phyloP scores from a whole-genome alignment of 805 yeast species.

The Cyberlindnera lachancei region DNA sequence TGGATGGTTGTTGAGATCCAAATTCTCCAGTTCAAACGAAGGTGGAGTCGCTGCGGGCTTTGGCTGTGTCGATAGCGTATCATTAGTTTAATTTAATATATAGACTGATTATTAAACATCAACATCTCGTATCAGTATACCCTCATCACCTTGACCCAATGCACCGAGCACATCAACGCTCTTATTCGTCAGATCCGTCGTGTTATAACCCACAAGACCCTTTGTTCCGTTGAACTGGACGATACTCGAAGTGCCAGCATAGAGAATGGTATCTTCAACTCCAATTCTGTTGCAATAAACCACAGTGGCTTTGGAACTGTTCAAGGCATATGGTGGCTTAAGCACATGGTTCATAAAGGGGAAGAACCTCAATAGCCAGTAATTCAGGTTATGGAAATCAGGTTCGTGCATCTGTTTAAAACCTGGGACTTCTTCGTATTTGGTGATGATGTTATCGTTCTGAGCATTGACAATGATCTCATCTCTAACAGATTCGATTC shows the following conservation, averaged over 20 bases:
- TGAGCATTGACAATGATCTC: constrained; percentile 10
- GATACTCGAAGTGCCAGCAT: constrained; percentile 60
- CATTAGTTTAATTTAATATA: constrained; percentile 27
- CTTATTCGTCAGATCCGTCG: constrained; percentile 34
- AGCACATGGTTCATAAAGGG: constrained; percentile 44
- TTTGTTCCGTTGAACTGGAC: constrained; percentile 41
- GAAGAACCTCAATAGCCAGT: constrained; percentile 68
- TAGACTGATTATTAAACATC: constrained; percentile 19
- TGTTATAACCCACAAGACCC: constrained; percentile 17
- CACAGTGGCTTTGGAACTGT: constrained; percentile 27
- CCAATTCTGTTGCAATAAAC: constrained; percentile 71
- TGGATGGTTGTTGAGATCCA: constrained; percentile 86
- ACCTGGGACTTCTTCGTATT: constrained; percentile 12
- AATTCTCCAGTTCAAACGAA: constrained; percentile 81
- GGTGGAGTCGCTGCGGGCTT: constrained; percentile 99
- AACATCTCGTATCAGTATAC: constrained; percentile 53
- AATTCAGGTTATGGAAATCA: constrained; percentile 45
- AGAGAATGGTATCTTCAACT: constrained; percentile 58
- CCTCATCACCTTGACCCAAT: constrained; percentile 59
- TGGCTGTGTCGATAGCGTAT: constrained; percentile 89
- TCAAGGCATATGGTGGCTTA: constrained; percentile 4
- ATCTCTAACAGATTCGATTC: constrained; percentile 14
- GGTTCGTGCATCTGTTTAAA: constrained; percentile 31
- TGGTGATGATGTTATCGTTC: constrained; percentile 2
- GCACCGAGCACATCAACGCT: constrained; percentile 50